Conservation (phyloP, 345 rosid species). For the Ceriops zippeliana region DNA sequence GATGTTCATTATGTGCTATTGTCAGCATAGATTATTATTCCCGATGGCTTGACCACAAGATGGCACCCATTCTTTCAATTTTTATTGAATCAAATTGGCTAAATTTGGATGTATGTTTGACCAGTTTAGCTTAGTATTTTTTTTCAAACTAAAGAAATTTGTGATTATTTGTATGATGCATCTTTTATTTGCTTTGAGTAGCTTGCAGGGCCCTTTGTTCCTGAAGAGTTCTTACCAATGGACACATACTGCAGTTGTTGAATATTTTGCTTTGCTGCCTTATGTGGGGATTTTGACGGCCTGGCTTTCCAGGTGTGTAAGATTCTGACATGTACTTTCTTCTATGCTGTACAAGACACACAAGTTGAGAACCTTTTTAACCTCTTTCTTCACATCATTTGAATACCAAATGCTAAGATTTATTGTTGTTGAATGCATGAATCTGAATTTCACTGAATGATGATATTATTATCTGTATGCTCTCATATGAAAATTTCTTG, state of each 20-base stretch:
- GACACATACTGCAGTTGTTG: constrained; percentile 20
- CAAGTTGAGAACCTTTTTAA: neutral
- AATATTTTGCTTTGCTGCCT: constrained; percentile 30
- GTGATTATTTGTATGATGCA: neutral
- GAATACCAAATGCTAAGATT: neutral
- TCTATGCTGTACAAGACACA: neutral
- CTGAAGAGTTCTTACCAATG: constrained; percentile 14
- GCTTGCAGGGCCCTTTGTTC: constrained; percentile 31
- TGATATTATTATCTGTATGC: neutral
- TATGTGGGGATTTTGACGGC: constrained; percentile 15
- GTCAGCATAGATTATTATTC: too few relatives aligned
- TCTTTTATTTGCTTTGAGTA: constrained; percentile 6
- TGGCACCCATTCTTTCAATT: too few relatives aligned
- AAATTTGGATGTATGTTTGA: neutral
- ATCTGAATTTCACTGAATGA: neutral
- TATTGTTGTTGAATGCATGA: neutral
- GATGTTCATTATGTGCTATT: too few relatives aligned
- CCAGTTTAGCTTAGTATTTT: neutral
- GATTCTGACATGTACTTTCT: neutral
- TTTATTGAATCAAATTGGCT: too few relatives aligned
- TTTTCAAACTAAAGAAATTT: neutral
- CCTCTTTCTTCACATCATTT: too few relatives aligned
- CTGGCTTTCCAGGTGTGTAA: constrained; percentile 22
- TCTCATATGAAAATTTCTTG: neutral
- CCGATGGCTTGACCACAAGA: too few relatives aligned